These are phyloP conservation scores for Fagopyrum tataricum DNA, from an alignment of 148 eudicot genomes.

Conservation along the genomic window DNA sequence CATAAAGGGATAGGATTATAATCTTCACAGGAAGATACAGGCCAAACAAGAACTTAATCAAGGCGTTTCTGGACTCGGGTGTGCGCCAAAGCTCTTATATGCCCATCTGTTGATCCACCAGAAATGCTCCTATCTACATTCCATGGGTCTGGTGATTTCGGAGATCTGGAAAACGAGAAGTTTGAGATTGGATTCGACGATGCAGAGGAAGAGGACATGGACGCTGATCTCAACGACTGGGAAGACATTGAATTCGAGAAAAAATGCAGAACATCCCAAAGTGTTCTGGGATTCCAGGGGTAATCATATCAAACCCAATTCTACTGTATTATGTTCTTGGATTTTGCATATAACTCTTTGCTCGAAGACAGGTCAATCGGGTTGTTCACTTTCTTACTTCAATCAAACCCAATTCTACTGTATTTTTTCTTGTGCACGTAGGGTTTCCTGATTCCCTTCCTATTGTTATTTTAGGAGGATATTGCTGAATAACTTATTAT, in stretches of 20 bases:
- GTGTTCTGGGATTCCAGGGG: slow-evolving; percentile 64
- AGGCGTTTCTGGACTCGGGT: slow-evolving; percentile 83
- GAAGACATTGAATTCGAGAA: slow-evolving; percentile 83
- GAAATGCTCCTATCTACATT: slow-evolving; percentile 65
- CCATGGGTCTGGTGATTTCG: slow-evolving; percentile 58
- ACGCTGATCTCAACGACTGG: slow-evolving; percentile 72
- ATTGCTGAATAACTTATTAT: too few species aligned
- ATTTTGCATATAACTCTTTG: too few species aligned
- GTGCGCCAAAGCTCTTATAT: slow-evolving; percentile 92
- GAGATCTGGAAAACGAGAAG: slow-evolving; percentile 58
- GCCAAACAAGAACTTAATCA: slow-evolving; percentile 51
- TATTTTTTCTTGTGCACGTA: too few species aligned
- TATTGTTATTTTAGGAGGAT: too few species aligned
- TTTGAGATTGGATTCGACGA: slow-evolving; percentile 91
- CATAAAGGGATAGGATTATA: slow-evolving; percentile 91
- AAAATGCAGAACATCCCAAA: slow-evolving; percentile 36
- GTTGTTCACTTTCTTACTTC: too few species aligned
- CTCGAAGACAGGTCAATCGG: too few species aligned
- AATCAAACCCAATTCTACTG: too few species aligned
- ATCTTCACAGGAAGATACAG: slow-evolving; percentile 71
- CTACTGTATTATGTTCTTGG: too few species aligned
- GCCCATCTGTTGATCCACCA: slow-evolving; percentile 78
- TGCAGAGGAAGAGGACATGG: slow-evolving; percentile 22
- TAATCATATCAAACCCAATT: too few species aligned
- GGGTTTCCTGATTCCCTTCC: too few species aligned